Conservation (phyloP, 1,284 basidiomycete genomes). For the Sporisorium reilianum region DNA sequence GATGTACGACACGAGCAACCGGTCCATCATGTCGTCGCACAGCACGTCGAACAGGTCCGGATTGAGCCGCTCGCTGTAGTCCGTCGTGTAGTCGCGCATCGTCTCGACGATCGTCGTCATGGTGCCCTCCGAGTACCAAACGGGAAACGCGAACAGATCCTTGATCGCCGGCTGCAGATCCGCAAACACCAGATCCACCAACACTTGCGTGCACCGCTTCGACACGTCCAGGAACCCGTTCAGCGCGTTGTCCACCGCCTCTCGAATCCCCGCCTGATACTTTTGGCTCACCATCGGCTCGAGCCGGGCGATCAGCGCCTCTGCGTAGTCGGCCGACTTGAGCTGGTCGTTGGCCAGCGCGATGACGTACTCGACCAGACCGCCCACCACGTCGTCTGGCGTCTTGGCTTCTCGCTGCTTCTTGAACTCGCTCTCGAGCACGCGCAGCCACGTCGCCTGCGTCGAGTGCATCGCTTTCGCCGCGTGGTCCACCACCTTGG, state of each 20-base stretch:
- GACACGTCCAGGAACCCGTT: constrained; percentile 98
- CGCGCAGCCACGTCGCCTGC: constrained; percentile 87
- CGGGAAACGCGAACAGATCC: constrained; percentile 80
- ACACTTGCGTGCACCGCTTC: constrained; percentile 92
- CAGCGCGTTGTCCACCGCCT: constrained; percentile 92
- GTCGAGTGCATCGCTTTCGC: constrained; percentile 90
- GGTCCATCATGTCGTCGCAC: constrained; percentile 90
- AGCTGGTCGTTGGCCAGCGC: constrained; percentile 99
- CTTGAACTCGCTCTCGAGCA: constrained; percentile 87
- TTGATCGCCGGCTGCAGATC: constrained; percentile 91
- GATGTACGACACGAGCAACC: constrained; percentile 90
- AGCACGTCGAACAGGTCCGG: constrained; percentile 90
- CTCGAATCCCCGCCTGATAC: constrained; percentile 84
- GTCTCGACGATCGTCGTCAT: constrained; percentile 90
- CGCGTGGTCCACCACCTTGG: constrained; percentile 88
- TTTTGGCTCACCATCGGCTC: constrained; percentile 94
- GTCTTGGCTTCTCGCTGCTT: constrained; percentile 81
- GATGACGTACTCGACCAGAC: constrained; percentile 94
- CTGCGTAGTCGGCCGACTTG: constrained; percentile 92
- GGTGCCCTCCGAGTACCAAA: constrained; percentile 76
- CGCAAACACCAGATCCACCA: constrained; percentile 95
- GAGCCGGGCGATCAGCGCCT: constrained; percentile 84
- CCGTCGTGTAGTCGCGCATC: constrained; percentile 92
- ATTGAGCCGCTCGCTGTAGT: constrained; percentile 92
- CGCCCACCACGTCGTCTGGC: constrained; percentile 87